These are phyloP conservation scores for Xerocomellus dryophilus DNA, from an alignment of 768 basidiomycete genomes.

Conservation along the genomic window DNA sequence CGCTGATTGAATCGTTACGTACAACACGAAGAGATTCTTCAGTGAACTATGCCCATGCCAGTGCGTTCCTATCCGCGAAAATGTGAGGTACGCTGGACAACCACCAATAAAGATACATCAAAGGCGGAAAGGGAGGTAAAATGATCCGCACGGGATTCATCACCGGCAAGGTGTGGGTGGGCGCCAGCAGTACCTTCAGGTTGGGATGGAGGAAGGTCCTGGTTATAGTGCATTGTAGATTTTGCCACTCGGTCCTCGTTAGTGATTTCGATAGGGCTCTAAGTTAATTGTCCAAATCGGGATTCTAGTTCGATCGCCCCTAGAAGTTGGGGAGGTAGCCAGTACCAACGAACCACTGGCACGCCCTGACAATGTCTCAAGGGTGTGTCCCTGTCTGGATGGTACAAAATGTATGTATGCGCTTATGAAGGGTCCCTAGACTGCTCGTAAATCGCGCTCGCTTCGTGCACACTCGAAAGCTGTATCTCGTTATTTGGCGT, in stretches of 20 bases:
- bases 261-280: too few species aligned
- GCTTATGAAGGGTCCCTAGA: background rate
- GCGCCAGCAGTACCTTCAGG: background rate
- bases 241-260: background rate
- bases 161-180: background rate
- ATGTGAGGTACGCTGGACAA: background rate
- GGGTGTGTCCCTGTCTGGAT: background rate
- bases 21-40: conserved; percentile 11
- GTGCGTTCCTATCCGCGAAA: background rate
- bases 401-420: background rate
- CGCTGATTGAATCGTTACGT: background rate
- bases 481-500: background rate
- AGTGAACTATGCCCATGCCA: conserved; percentile 3
- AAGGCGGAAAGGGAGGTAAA: background rate
- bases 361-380: background rate
- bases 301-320: too few species aligned
- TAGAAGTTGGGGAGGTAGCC: background rate
- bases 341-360: background rate
- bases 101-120: background rate
- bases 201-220: background rate
- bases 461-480: background rate
- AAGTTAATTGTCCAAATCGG: background rate
- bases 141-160: background rate
- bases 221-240: background rate
- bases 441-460: background rate